phyloP scores from a whole-genome alignment of 345 rosid species.

The Salix dunnii region DNA sequence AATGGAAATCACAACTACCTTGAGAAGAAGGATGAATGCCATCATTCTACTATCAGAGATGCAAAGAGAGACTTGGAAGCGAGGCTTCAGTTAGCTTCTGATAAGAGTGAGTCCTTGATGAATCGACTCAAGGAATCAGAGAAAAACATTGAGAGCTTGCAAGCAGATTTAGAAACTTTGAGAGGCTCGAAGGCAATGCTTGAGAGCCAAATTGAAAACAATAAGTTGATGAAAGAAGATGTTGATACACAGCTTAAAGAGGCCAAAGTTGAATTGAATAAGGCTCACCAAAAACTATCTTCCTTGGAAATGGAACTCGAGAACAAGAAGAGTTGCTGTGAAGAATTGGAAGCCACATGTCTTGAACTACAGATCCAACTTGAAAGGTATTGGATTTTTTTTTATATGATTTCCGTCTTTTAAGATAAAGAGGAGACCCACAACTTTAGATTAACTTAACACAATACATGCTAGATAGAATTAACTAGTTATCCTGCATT shows the following conservation, averaged over 20 bases:
- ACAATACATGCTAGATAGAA: not conserved
- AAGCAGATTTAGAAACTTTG: conserved; percentile 36
- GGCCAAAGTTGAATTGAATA: conserved; percentile 34
- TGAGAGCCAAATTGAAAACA: conserved; percentile 44
- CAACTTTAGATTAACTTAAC: not conserved
- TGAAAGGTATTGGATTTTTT: conserved; percentile 41
- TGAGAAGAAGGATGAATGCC: conserved; percentile 29
- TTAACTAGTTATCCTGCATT: not conserved
- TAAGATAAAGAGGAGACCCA: not conserved
- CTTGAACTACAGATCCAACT: conserved; percentile 44
- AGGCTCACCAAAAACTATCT: conserved; percentile 33
- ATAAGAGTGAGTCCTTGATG: conserved; percentile 20
- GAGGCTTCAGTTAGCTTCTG: conserved; percentile 26
- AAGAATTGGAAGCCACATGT: conserved; percentile 44
- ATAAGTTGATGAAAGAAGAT: conserved; percentile 31
- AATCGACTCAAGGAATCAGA: conserved; percentile 44
- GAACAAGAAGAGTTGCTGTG: conserved; percentile 38
- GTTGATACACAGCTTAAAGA: conserved; percentile 30
- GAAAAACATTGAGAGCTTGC: conserved; percentile 30
- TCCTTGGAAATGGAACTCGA: conserved; percentile 45
- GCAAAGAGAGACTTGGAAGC: conserved; percentile 30
- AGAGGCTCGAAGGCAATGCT: conserved; percentile 26
- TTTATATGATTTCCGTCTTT: not conserved
- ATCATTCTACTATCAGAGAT: conserved; percentile 23
- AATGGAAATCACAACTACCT: conserved; percentile 9